Evolutionary conservation across 2,329 filamentous ascomycete species (phyloP).

Genomic region (Blastomyces gilchristii): DNA sequence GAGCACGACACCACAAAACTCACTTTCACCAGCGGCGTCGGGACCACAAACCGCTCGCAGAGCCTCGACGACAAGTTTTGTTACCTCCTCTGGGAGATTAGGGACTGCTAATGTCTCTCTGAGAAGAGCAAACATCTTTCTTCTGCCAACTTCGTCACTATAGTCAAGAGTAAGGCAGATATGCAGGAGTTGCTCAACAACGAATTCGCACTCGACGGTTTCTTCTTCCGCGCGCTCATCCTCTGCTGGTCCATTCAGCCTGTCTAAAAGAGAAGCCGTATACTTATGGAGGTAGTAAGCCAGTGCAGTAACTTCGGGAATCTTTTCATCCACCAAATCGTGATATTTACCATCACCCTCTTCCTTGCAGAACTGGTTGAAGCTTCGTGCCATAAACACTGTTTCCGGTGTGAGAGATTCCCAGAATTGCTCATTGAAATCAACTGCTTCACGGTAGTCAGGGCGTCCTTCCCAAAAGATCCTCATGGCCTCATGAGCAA

Average conservation of each 20-base stretch:
- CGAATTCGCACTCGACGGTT: constrained; percentile 82
- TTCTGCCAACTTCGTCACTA: constrained; percentile 87
- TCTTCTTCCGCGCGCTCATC: constrained; percentile 66
- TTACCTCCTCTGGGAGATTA: constrained; percentile 83
- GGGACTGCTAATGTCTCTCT: constrained; percentile 75
- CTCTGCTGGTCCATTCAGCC: constrained; percentile 30
- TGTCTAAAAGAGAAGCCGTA: constrained; percentile 45
- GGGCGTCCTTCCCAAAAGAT: constrained; percentile 92
- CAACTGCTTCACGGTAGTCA: constrained; percentile 38
- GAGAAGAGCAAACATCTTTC: constrained; percentile 90
- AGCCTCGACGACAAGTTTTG: constrained; percentile 73
- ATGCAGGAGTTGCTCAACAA: constrained; percentile 87
- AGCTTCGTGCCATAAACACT: constrained; percentile 80
- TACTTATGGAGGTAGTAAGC: constrained; percentile 80
- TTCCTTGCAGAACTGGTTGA: constrained; percentile 82
- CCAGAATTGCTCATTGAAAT: constrained; percentile 40
- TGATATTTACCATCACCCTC: constrained; percentile 66
- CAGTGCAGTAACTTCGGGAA: constrained; percentile 86
- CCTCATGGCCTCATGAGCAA: constrained; percentile 87
- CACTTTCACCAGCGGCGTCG: constrained; percentile 39
- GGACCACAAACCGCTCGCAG: constrained; percentile 71
- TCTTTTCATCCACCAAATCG: constrained; percentile 74
- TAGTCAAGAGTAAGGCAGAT: constrained; percentile 90
- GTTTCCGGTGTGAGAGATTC: constrained; percentile 57
- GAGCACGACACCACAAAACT: constrained; percentile 51